Percentiles rank a stretch among this genome's conserved stretches.
These are phyloP conservation scores for Erythrophleum ivorense DNA, from an alignment of 331 rosid species.

Conservation along the genomic window DNA sequence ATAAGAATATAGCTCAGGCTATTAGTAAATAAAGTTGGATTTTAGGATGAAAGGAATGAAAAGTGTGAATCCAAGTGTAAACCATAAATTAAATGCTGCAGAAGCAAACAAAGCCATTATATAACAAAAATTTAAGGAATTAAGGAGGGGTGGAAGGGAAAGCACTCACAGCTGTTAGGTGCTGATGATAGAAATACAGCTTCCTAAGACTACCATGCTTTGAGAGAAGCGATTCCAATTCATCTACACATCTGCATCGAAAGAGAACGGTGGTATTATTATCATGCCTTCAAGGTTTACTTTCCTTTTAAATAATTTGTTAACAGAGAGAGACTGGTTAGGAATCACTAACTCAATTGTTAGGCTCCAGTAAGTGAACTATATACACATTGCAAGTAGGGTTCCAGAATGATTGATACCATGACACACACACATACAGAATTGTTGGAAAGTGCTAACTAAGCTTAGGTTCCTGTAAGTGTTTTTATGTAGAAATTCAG, in stretches of 20 bases:
- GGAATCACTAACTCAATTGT: constrained; percentile 22
- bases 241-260: constrained; percentile 87
- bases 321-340: neutral
- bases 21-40: constrained; percentile 24
- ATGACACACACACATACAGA: neutral
- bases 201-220: constrained; percentile 93
- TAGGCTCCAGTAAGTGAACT: neutral
- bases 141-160: neutral
- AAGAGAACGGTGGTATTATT: constrained; percentile 27
- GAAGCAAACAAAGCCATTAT: constrained; percentile 23
- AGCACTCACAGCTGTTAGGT: constrained; percentile 83
- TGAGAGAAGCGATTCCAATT: constrained; percentile 88
- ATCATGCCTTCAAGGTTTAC: constrained; percentile 24
- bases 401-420: neutral
- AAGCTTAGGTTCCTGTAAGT: neutral
- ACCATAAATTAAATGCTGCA: constrained; percentile 23
- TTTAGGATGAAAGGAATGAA: constrained; percentile 37
- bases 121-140: constrained; percentile 23
- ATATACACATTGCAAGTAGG: neutral
- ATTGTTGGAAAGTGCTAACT: neutral
- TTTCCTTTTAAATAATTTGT: neutral
- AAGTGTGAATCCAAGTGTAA: constrained; percentile 27
- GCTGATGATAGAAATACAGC: constrained; percentile 93
- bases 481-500: neutral
- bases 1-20: constrained; percentile 38